Base-by-base conservation (phyloP, 2,329 filamentous ascomycete species). In the Pseudofabraea citricarpa region DNA sequence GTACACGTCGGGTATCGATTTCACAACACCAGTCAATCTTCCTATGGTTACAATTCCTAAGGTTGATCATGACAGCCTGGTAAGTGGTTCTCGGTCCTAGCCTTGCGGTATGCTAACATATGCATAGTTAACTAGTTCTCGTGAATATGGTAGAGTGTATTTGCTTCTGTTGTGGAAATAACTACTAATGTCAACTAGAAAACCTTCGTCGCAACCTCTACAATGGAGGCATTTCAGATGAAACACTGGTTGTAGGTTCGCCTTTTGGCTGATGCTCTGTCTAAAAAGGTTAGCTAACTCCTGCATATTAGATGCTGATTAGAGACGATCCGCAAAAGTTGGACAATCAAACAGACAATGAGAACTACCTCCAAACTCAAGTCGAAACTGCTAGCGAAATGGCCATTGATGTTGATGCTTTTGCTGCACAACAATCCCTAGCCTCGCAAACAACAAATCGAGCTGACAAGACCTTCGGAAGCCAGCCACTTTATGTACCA, bases 41-140 rank as follows among this genome's bases (percentile, higher is more conserved):
- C 54, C 64, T 13, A 67, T 66, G 48, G 68, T 85, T 36, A 74
- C 70, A 44, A 74, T 88, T 43, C 66, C 75, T 27, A 79, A 72
- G 56, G 60, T 64, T 39, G 81, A 89, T 56, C 79, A 88, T 63
- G 73, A 82, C 39, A 62, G 61, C 38, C 68, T 89, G 47, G 69
- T 81, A 52, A 61, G 72, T 44, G 50, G 23, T 18, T 40, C 9
- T 16, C 36, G 27, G 29, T 22, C 3, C 19, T 33, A 12, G 41
- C 6, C 40, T 22, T 9, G 19, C 26, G 23, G 12, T 20, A 22
- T 46, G 43, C 45, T 52, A 35, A 53, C 13, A 19, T 13, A 24
- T 12, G 26, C 40, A 36, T 45, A 61, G 59, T 44, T 58, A 13
- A 44, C 26, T 20, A 44, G 45, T 47, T 67, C 71, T 39, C 68